Evolutionary conservation across 805 yeast genomes (phyloP).

Genomic region (Suhomyces sp.): DNA sequence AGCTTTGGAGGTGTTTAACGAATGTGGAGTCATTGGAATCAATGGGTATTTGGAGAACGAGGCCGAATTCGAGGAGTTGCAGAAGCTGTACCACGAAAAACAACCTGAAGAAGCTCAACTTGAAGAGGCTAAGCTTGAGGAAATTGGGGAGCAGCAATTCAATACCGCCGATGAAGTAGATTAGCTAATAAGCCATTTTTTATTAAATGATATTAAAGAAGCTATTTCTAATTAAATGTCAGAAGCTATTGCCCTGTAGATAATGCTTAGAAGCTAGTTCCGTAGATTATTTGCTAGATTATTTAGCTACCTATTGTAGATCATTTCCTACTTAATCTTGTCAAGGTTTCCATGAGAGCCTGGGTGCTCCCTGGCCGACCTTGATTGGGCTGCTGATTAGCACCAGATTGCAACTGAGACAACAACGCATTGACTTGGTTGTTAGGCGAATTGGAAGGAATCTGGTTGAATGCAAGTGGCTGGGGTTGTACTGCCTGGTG

Average conservation of each 20-base stretch:
- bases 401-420: constrained; percentile 23
- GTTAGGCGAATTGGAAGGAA: constrained; percentile 17
- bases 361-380: constrained; percentile 18
- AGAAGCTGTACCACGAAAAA: constrained; percentile 45
- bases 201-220: constrained; percentile 1
- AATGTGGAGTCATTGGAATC: constrained; percentile 80
- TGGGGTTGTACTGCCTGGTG: constrained; percentile 2
- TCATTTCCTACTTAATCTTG: constrained; percentile 32
- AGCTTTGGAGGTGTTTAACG: constrained; percentile 68
- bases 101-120: constrained; percentile 9
- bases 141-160: constrained; percentile 7
- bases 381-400: constrained; percentile 11
- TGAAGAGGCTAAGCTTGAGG: constrained; percentile 7
- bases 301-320: too few species aligned
- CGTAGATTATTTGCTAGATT: too few species aligned
- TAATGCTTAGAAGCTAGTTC: too few species aligned
- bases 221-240: not conserved
- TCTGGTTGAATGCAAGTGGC: constrained; percentile 2
- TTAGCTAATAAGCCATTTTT: constrained; percentile 2
- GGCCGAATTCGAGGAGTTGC: constrained; percentile 56
- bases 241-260: too few species aligned
- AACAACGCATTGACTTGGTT: constrained; percentile 26
- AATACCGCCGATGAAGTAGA: constrained; percentile 15
- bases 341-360: constrained; percentile 36
- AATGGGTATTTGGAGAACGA: constrained; percentile 74